Conservation (phyloP, 2,329 filamentous ascomycete species). For the Colletotrichum liaoningense region DNA sequence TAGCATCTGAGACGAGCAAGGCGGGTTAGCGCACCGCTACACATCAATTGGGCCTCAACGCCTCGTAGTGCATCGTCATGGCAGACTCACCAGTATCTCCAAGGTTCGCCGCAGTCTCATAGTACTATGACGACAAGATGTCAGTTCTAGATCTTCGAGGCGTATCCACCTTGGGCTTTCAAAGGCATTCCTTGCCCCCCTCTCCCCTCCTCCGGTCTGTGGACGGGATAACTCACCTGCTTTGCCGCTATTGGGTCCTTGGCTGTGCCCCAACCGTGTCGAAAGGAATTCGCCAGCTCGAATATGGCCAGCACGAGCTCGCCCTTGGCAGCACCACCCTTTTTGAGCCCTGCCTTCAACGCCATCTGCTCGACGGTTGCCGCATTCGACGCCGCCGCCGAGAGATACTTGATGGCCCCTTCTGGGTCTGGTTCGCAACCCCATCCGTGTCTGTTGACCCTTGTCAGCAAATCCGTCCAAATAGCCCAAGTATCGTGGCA, state of each 20-base stretch:
- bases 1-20: constrained; percentile 73
- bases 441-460: constrained; percentile 82
- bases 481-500: background rate
- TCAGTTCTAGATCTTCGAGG: constrained; percentile 8
- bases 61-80: background rate
- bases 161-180: background rate
- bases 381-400: constrained; percentile 89
- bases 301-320: constrained; percentile 97
- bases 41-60: constrained; percentile 23
- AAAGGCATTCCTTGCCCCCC: background rate
- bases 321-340: constrained; percentile 93
- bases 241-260: constrained; percentile 88
- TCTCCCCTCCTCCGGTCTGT: background rate
- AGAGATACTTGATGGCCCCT: constrained; percentile 85
- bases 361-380: constrained; percentile 88
- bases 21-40: constrained; percentile 31
- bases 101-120: constrained; percentile 96
- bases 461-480: constrained; percentile 13
- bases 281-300: constrained; percentile 92
- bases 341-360: constrained; percentile 87
- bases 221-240: constrained; percentile 60
- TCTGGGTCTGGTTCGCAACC: constrained; percentile 80
- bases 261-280: constrained; percentile 91
- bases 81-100: constrained; percentile 79
- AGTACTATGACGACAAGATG: constrained; percentile 72